Base-by-base conservation (phyloP, 345 rosid species). In the Hypericum perforatum region DNA sequence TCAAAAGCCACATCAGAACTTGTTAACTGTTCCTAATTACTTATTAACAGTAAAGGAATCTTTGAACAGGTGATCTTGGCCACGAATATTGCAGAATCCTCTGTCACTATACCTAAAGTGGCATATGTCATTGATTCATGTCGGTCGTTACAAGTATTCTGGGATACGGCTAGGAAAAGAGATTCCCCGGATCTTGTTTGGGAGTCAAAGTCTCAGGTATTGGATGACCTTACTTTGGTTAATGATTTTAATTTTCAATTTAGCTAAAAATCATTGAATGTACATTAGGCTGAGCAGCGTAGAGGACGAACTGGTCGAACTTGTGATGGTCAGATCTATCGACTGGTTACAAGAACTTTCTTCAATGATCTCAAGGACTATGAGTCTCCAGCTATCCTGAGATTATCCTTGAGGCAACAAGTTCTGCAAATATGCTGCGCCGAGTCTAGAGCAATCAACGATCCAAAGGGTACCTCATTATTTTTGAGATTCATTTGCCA, bases 161-260 rank as follows among this genome's bases (percentile, higher is more conserved):
- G 97, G 97, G 90, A 86, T 45, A n/a, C 39, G 56, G 59, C 47
- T 41, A 67, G 77, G 54, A 79, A 76, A 78, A 74, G 54, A 44
- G 96, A 90, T 58, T 65, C 83, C 63, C 68, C 84, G 11, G 71
- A 84, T 74, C 91, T 86, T 68, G 81, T 76, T 59, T 84, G 98
- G 98, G 76, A 84, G 64, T 90, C 98, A 56, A 81, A 75, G 64
- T 86, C 98, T 74, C 98, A 86, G 94, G 96, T 90, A 82, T 55
- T 41, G 8, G 16, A 55, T 32, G 44, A 40, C 4, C 32, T 22
- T 22, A 45, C 60, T 59, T 44, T 38, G 40, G 3, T 9, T 43
- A 5, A 14, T 50, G 8, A 38, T 47, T 29, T 37, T 39, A 51
- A 41, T 13, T 50, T 54, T 46, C n/a, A 16, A 57, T 38, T 11